Evolutionary conservation across 441 rosid genomes (phyloP), one percentile per base, ranked within the genome.

Genomic region (Hura crepitans): DNA sequence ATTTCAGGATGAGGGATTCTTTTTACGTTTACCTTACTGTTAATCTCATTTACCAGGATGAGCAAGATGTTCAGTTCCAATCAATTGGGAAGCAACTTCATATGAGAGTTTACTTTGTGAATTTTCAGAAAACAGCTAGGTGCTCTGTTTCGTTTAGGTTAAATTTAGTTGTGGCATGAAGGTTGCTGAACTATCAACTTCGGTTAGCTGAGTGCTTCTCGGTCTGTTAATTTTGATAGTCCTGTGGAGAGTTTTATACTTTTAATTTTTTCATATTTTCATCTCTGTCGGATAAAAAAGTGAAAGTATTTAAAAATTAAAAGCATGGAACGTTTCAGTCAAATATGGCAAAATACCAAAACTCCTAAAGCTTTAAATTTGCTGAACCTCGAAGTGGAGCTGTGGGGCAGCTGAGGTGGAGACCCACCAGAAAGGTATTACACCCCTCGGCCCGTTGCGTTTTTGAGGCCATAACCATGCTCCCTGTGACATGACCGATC

Each of bases 171-270:
- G 43, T 20, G 62, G 50, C 54, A 20, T 71, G 58, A 2, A 31
- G 46, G 27, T 47, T 61, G 79, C 70, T 64, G 60, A 72, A 76
- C 66, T 56, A 72, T 76, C 73, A 39, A 76, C 55, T 17, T 51
- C 74, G 51, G 30, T 35, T 13, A 23, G 64, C 45, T 20, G 18
- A 18, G 17, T 0, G 4, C 17, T 43, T 50, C 6, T 31, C 9
- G 30, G 2, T 30, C 43, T 45, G 68, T 25, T 53, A 39, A n/a
- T n/a, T n/a, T n/a, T n/a, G n/a, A n/a, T n/a, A n/a, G n/a, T n/a
- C n/a, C n/a, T n/a, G n/a, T n/a, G n/a, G n/a, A n/a, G n/a, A n/a
- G n/a, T n/a, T n/a, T n/a, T n/a, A n/a, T n/a, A n/a, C n/a, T n/a
- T n/a, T n/a, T n/a, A n/a, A n/a, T n/a, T n/a, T n/a, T n/a, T n/a